Evolutionary conservation across 2,329 filamentous ascomycete species (phyloP).

Genomic region (Fusarium haematococcum): DNA sequence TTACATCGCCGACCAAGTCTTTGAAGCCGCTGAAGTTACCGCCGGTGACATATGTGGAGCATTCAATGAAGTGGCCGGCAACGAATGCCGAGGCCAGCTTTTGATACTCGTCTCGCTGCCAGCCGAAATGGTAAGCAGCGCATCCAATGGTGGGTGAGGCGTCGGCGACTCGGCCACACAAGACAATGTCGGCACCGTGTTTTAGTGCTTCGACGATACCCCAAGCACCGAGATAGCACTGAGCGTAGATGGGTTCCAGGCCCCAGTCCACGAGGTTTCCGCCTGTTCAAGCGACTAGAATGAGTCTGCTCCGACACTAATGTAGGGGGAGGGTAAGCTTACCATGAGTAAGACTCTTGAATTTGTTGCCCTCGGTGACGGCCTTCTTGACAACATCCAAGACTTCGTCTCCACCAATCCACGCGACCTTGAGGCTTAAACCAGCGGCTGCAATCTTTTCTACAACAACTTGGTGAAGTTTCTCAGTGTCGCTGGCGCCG

Average conservation of each 20-base stretch:
- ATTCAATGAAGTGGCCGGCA: conserved; percentile 65
- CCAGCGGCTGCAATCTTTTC: conserved; percentile 45
- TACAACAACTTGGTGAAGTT: conserved; percentile 34
- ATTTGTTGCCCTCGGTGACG: neutral
- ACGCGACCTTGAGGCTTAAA: conserved; percentile 48
- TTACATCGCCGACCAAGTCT: conserved; percentile 35
- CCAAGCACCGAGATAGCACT: conserved; percentile 61
- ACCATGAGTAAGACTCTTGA: neutral
- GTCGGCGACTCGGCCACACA: conserved; percentile 60
- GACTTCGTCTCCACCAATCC: conserved; percentile 51
- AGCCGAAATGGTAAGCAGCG: conserved; percentile 66
- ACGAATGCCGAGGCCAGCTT: conserved; percentile 60
- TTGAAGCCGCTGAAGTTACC: conserved; percentile 63
- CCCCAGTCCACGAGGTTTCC: conserved; percentile 45
- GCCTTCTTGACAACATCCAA: conserved; percentile 43
- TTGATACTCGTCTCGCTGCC: conserved; percentile 59
- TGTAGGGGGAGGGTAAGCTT: neutral
- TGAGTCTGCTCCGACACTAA: neutral
- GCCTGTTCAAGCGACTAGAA: conserved; percentile 37
- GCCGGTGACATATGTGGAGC: conserved; percentile 64
- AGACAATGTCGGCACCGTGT: conserved; percentile 57
- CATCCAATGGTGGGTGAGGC: conserved; percentile 64
- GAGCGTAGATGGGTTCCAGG: conserved; percentile 41
- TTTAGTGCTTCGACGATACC: conserved; percentile 56
- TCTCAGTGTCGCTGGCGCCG: conserved; percentile 48